A percentile compares a stretch with the other conserved stretches of the same genome.
Conservation (phyloP, 192 early-diverging fungal species). For the Backusella mclennaniae region DNA sequence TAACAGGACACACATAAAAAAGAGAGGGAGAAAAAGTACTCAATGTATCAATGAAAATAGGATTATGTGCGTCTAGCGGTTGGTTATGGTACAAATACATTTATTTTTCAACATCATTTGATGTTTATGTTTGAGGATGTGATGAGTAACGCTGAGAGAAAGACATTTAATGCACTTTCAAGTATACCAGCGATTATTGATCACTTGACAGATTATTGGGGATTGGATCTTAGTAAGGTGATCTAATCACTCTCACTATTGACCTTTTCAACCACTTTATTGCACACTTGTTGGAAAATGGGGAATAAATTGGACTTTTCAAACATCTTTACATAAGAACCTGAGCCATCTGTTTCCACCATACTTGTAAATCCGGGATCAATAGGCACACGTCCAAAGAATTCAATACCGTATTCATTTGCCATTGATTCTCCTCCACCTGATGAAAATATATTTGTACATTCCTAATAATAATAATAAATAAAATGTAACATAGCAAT, state of each 20-base stretch:
- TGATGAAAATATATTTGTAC: constrained; percentile 88
- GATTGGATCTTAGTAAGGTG: constrained; percentile 21
- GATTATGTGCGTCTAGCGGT: constrained; percentile 67
- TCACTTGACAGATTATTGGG: constrained; percentile 60
- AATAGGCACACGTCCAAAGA: constrained; percentile 90
- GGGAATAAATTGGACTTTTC: constrained; percentile 51
- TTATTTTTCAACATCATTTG: constrained; percentile 93
- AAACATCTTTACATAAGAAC: constrained; percentile 46
- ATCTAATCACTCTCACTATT: not conserved
- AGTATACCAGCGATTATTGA: constrained; percentile 78
- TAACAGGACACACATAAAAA: not conserved
- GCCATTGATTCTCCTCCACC: constrained; percentile 94
- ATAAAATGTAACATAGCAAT: constrained; percentile 48
- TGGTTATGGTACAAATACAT: constrained; percentile 78
- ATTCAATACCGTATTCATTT: constrained; percentile 78
- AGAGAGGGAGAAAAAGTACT: not conserved
- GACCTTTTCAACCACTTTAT: constrained; percentile 35
- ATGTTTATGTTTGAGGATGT: constrained; percentile 91
- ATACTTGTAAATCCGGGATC: constrained; percentile 77
- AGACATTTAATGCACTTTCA: constrained; percentile 84
- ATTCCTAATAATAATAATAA: constrained; percentile 63
- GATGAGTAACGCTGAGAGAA: constrained; percentile 81
- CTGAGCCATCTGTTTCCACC: constrained; percentile 50
- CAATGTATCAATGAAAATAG: not conserved
- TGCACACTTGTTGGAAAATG: constrained; percentile 48